A percentile compares a stretch with the other conserved stretches of the same genome.
Evolutionary conservation across 768 basidiomycete genomes (phyloP).

Genomic region (Russula lepida): DNA sequence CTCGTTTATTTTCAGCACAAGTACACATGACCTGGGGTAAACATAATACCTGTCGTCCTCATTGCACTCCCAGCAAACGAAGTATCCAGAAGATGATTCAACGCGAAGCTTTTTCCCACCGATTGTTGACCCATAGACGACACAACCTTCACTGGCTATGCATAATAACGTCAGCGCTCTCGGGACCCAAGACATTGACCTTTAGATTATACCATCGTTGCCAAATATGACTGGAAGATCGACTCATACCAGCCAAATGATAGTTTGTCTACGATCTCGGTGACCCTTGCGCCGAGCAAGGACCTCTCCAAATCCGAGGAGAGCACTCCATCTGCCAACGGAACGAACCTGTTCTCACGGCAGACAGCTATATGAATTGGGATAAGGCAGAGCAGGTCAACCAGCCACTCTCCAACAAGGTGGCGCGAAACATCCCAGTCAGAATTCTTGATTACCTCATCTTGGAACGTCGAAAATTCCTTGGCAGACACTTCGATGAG

Average conservation of each 20-base stretch:
- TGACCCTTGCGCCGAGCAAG: slow-evolving; percentile 51
- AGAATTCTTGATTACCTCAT: slow-evolving; percentile 5
- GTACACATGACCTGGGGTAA: slow-evolving; percentile 29
- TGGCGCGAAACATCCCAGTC: slow-evolving; percentile 31
- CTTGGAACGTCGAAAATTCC: slow-evolving; percentile 26
- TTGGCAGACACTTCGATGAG: slow-evolving; percentile 31
- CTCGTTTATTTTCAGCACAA: slow-evolving; percentile 25
- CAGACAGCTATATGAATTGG: slow-evolving; percentile 57
- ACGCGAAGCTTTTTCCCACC: slow-evolving; percentile 50
- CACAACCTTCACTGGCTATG: slow-evolving; percentile 52
- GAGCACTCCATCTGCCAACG: slow-evolving; percentile 49
- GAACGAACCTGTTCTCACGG: slow-evolving; percentile 51
- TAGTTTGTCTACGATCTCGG: slow-evolving; percentile 45
- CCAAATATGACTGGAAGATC: slow-evolving; percentile 54
- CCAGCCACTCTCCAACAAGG: slow-evolving; percentile 52
- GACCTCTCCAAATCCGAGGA: slow-evolving; percentile 43
- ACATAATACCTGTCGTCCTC: slow-evolving; percentile 48
- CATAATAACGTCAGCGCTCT: neutral
- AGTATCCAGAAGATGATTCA: slow-evolving; percentile 56
- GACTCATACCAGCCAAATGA: slow-evolving; percentile 61
- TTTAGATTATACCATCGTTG: slow-evolving; percentile 35
- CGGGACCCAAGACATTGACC: neutral
- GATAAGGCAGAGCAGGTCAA: slow-evolving; percentile 51
- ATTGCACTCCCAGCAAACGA: slow-evolving; percentile 60
- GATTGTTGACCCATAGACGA: slow-evolving; percentile 66